These are phyloP conservation scores for Isoetes engelmannii DNA, from an alignment of 83 land plant genomes.

Conservation along the genomic window DNA sequence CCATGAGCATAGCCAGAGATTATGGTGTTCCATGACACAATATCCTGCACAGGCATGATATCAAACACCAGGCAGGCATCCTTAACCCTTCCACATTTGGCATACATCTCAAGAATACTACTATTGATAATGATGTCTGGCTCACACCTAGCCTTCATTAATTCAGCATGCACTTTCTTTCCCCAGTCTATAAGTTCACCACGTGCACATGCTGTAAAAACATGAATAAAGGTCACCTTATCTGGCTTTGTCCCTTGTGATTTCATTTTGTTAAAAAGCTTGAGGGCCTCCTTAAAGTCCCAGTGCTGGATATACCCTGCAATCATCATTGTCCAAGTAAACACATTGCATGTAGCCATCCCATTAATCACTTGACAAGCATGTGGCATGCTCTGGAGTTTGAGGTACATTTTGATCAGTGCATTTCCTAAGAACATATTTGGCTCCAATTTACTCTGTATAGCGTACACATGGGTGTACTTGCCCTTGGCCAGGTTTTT, in stretches of 20 bases:
- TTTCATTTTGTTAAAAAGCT: constrained; percentile 17
- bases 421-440: neutral
- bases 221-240: constrained; percentile 12
- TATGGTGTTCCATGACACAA: neutral
- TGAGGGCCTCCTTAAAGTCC: constrained; percentile 9
- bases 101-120: constrained; percentile 28
- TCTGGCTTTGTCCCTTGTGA: constrained; percentile 9
- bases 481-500: no score
- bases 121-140: constrained; percentile 13
- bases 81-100: constrained; percentile 16
- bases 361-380: neutral
- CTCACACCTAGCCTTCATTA: constrained; percentile 23
- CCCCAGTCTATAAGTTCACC: constrained; percentile 19
- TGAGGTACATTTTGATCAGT: constrained; percentile 1
- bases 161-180: constrained; percentile 19
- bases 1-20: constrained; percentile 15
- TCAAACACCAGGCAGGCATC: constrained; percentile 9
- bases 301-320: constrained; percentile 4
- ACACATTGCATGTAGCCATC: neutral
- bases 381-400: constrained; percentile 4
- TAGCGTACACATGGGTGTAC: no score
- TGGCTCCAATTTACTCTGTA: neutral
- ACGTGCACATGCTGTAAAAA: constrained; percentile 28
- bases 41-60: neutral
- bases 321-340: constrained; percentile 10